These are phyloP conservation scores for Calycina herbarum DNA, from an alignment of 2,329 filamentous ascomycete genomes.

Conservation along the genomic window DNA sequence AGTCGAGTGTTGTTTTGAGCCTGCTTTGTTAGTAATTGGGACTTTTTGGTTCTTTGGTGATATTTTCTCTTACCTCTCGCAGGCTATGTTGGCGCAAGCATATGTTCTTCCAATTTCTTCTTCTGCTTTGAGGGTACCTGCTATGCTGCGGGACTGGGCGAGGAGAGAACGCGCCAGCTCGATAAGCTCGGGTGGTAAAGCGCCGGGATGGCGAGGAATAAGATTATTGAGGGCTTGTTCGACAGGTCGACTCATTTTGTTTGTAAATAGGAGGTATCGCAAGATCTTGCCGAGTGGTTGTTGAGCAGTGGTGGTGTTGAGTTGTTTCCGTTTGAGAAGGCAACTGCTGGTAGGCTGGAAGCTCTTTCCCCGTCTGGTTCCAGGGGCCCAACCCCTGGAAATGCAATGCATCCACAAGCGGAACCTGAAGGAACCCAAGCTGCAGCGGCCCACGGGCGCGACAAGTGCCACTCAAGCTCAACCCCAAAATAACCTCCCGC, in stretches of 20 bases:
- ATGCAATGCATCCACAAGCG: background rate
- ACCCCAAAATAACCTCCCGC: background rate
- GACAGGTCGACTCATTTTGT: constrained; percentile 70
- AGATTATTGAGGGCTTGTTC: constrained; percentile 73
- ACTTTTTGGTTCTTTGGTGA: background rate
- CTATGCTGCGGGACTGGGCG: constrained; percentile 76
- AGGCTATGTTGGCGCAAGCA: constrained; percentile 86
- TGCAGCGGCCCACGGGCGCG: background rate
- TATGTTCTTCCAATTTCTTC: constrained; percentile 86
- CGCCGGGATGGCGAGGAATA: constrained; percentile 69
- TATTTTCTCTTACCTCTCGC: constrained; percentile 62
- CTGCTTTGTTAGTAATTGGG: constrained; percentile 44
- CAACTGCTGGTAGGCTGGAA: background rate
- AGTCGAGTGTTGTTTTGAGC: constrained; percentile 71
- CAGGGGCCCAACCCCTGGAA: background rate
- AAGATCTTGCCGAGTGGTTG: background rate
- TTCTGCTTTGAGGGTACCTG: constrained; percentile 75
- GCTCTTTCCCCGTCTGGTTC: background rate
- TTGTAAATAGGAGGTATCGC: background rate
- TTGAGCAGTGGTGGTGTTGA: background rate
- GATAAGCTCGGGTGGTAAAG: constrained; percentile 67
- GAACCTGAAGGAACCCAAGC: background rate
- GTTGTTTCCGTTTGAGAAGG: no score
- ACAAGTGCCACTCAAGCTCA: background rate
- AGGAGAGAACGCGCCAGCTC: constrained; percentile 72